Conservation (phyloP, 495 filamentous ascomycete genomes). For the Neurospora cerealis region DNA sequence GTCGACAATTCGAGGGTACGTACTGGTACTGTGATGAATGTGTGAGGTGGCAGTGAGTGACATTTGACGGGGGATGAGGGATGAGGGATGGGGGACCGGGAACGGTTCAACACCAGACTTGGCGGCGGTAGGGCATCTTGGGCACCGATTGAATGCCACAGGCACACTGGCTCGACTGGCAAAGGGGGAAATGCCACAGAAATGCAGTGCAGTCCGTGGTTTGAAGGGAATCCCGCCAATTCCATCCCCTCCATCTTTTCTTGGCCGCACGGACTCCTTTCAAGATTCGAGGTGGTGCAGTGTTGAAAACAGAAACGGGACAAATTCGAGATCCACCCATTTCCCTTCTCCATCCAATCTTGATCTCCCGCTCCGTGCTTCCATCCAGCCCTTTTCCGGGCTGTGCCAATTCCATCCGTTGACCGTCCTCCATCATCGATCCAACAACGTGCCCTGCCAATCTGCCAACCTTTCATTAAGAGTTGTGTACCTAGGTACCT, state of each 20-base stretch:
- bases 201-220: not conserved
- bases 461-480: not conserved
- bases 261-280: not conserved
- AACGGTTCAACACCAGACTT: not conserved
- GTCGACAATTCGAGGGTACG: not conserved
- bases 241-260: not conserved
- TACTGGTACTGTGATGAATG: not conserved
- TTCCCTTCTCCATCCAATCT: slow-evolving; percentile 19
- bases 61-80: not conserved
- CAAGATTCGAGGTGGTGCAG: not conserved
- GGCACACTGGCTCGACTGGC: not conserved
- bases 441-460: not conserved
- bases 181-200: not conserved
- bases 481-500: not conserved
- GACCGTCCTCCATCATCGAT: not conserved
- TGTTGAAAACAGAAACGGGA: not conserved
- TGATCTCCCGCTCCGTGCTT: slow-evolving; percentile 13
- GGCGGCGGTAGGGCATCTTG: not conserved
- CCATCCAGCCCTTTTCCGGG: slow-evolving; percentile 13
- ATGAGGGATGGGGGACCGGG: not conserved
- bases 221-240: not conserved
- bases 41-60: not conserved
- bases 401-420: not conserved
- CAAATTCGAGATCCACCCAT: slow-evolving; percentile 23
- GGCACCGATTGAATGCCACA: not conserved